Evolutionary conservation across 169 alveolate genomes (phyloP).

Genomic region (Plasmodium chabaudi): DNA sequence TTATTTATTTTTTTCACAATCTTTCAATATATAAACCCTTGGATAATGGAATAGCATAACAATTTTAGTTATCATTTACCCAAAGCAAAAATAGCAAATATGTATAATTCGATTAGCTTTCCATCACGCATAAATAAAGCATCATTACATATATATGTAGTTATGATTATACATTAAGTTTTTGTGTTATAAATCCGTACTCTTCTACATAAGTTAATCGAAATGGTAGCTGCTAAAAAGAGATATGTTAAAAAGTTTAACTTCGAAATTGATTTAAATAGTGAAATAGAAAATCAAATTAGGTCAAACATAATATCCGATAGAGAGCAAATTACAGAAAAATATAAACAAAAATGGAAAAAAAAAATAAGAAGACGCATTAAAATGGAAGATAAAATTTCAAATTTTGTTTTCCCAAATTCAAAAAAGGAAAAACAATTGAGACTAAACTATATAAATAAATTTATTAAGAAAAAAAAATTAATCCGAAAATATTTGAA

Average conservation of each 20-base stretch:
- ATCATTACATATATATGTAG: no score
- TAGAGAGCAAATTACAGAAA: constrained; percentile 34
- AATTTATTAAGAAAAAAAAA: constrained; percentile 42
- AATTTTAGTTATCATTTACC: no score
- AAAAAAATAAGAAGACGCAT: constrained; percentile 68
- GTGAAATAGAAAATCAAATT: constrained; percentile 52
- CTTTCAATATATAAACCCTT: no score
- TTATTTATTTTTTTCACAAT: no score
- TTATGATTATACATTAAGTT: no score
- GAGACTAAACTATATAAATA: constrained; percentile 60
- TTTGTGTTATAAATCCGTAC: no score
- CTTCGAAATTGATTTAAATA: constrained; percentile 41
- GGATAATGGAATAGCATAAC: no score
- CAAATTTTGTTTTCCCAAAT: constrained; percentile 66
- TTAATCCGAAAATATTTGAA: constrained; percentile 39
- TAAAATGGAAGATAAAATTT: constrained; percentile 68
- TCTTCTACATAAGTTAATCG: neutral
- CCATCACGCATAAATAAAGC: no score
- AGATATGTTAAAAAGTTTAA: constrained; percentile 59
- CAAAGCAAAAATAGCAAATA: no score
- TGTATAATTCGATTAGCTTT: no score
- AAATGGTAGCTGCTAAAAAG: constrained; percentile 57
- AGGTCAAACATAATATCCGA: constrained; percentile 36
- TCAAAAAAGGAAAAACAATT: constrained; percentile 65
- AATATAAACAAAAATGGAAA: constrained; percentile 29